Evolutionary conservation across 495 filamentous ascomycete species (phyloP), one percentile per base, ranked within the genome.

Genomic region (Podospora tetraspora): DNA sequence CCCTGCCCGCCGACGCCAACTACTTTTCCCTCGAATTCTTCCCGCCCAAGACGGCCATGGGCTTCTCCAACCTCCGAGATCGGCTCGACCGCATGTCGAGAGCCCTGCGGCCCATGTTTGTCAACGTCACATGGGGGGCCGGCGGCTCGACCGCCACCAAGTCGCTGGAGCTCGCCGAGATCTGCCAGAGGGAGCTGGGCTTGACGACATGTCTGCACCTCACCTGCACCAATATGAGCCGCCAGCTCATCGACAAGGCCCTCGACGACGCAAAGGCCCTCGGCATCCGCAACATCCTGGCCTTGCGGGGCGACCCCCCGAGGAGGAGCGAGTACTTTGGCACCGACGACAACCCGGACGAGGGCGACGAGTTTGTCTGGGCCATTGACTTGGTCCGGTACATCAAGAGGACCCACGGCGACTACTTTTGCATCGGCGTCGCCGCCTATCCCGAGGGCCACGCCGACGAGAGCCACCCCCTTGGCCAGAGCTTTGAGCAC

Each of bases 1-100:
- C 92, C 69, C 80, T 99, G 80, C 91, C 92, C 76, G 85, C 89
- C 52, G 87, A 90, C 78, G 85, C 86, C 63, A 88, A 87, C 73
- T 99, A 94, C 83, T 94, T 97, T 81, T 98, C 96, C 34, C 89
- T 98, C 72, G 96, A 99, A 82, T 99, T 99, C 87, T 98, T 99
- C 80, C 95, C 95, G 65, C 96, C 96, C 63, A 98, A 97, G 81
- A 99, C 95, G 24, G 81, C 87, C 66, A 96, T 94, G 90, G 93
- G 95, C 71, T 94, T 92, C 72, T 89, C 92, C 57, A 99, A 99
- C 76, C 87, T 99, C 34, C 92, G 93, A 76, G 90, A 89, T 68
- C 94, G 95, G 74, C 88, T 99, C 61, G 91, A 96, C 76, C 93
- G 95, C 77, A 98, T 99, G 95, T 89, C 94, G 27, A 86, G 89